phyloP scores from a whole-genome alignment of 495 filamentous ascomycete species.

The Massariosphaeria phaeospora region DNA sequence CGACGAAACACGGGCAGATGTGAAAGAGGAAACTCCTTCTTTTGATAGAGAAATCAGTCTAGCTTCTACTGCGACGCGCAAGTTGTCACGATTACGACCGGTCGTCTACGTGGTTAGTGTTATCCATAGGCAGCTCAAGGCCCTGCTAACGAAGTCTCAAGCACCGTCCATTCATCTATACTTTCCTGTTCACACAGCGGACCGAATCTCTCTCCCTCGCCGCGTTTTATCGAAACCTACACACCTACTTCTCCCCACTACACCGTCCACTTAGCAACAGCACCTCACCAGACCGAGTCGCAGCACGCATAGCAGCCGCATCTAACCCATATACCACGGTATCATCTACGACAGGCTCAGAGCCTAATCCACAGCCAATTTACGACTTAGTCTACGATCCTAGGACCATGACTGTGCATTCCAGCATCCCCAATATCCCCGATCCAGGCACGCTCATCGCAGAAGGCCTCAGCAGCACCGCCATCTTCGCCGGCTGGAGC shows the following conservation, averaged over 20 bases:
- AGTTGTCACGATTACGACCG: conserved; percentile 55
- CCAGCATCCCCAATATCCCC: conserved; percentile 88
- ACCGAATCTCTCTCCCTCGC: conserved; percentile 63
- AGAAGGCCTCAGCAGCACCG: conserved; percentile 25
- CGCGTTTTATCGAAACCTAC: conserved; percentile 72
- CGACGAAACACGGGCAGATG: not conserved
- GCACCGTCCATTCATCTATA: conserved; percentile 84
- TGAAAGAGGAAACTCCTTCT: conserved; percentile 3
- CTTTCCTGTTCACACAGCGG: conserved; percentile 73
- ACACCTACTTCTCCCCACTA: conserved; percentile 74
- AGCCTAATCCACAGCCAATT: conserved; percentile 48
- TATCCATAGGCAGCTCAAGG: not conserved
- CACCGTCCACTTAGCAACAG: conserved; percentile 64
- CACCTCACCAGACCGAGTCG: conserved; percentile 54
- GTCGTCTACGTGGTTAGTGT: conserved; percentile 62
- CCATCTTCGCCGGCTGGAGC: conserved; percentile 49
- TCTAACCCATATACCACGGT: conserved; percentile 32
- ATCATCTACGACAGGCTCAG: conserved; percentile 32
- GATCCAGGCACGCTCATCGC: conserved; percentile 45
- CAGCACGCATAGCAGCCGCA: conserved; percentile 46
- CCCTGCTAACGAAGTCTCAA: conserved; percentile 14
- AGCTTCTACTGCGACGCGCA: not conserved
- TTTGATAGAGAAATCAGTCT: conserved; percentile 5
- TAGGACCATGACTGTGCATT: conserved; percentile 65
- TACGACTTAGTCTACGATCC: conserved; percentile 88